phyloP scores from a whole-genome alignment of 176 grass and related monocot genomes.

The Cenchrus purpureus region DNA sequence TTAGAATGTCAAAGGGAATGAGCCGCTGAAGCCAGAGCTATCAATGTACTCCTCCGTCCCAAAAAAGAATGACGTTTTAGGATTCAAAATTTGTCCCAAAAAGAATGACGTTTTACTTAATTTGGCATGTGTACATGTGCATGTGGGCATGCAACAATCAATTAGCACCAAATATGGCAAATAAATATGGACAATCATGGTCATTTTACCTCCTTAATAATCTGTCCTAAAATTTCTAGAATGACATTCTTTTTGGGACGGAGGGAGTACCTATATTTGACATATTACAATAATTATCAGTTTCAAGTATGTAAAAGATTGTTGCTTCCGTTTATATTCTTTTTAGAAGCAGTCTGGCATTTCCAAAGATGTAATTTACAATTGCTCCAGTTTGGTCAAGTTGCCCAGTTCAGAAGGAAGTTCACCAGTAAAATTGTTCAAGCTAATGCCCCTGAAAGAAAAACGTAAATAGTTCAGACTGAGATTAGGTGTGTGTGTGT shows the following conservation, averaged over 20 bases:
- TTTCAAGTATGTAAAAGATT: background rate
- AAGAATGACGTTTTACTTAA: too few relatives aligned
- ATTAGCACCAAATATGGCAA: too few relatives aligned
- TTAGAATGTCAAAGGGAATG: slow-evolving; percentile 56
- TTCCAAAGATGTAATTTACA: background rate
- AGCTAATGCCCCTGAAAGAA: slow-evolving; percentile 31
- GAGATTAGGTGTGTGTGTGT: background rate
- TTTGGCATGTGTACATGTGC: too few relatives aligned
- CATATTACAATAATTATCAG: too few relatives aligned
- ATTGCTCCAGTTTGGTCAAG: slow-evolving; percentile 39
- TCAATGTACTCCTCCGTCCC: slow-evolving; percentile 10
- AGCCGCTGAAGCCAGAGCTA: slow-evolving; percentile 66
- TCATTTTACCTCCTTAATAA: too few relatives aligned
- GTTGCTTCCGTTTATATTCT: too few relatives aligned
- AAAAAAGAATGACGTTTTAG: too few relatives aligned
- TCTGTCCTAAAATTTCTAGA: too few relatives aligned
- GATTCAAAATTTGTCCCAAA: too few relatives aligned
- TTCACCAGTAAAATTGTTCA: slow-evolving; percentile 51
- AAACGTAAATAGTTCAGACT: background rate
- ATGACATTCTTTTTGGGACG: too few relatives aligned
- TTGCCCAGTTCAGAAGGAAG: slow-evolving; percentile 54
- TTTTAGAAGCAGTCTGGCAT: background rate
- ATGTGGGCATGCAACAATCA: too few relatives aligned
- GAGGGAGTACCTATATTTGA: slow-evolving; percentile 26
- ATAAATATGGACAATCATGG: too few relatives aligned